Evolutionary conservation across 257 asterid species (phyloP), one percentile per base, ranked within the genome.

Genomic region (Ballota nigra): DNA sequence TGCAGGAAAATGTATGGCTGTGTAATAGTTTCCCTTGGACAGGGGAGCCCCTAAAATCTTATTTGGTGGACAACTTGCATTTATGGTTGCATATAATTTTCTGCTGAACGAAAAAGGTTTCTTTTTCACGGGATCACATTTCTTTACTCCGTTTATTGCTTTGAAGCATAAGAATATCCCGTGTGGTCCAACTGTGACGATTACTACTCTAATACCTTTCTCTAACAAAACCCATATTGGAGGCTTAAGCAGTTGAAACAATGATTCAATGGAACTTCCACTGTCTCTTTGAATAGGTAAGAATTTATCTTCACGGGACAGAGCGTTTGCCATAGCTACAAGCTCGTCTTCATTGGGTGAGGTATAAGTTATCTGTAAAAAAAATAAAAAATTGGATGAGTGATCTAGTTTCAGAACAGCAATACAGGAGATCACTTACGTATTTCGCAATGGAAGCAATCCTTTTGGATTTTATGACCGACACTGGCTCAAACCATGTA

Each of bases 321-420:
- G 69, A 10, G 93, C 87, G 75, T 89, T 91, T 83, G 97, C 99
- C 99, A 94, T 94, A 61, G 97, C 90, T 63, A 94, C 76, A 24
- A 94, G 95, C 83, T 94, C 99, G 65, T 91, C 88, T 82, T 89
- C 99, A 63, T 94, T 94, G 36, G 99, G 99, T 18, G 98, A 94
- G 72, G 92, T 83, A 68, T 86, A 91, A 63, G 83, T 91, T 68
- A 94, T 71, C 98, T 94, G 82, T 29, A 58, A 70, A 70, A 82
- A n/a, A n/a, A n/a, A n/a, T n/a, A n/a, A n/a, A 45, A 71, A 68
- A 20, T 33, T 29, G 31, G 33, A 76, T 71, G 33, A 75, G 77
- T 38, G n/a, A 24, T 7, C 1, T 38, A 52, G 61, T 68, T 18
- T 34, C 9, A 51, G 4, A 13, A 19, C 20, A 16, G 3, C n/a